Conservation (phyloP, 176 grass and related monocot species). For the Typha latifolia region DNA sequence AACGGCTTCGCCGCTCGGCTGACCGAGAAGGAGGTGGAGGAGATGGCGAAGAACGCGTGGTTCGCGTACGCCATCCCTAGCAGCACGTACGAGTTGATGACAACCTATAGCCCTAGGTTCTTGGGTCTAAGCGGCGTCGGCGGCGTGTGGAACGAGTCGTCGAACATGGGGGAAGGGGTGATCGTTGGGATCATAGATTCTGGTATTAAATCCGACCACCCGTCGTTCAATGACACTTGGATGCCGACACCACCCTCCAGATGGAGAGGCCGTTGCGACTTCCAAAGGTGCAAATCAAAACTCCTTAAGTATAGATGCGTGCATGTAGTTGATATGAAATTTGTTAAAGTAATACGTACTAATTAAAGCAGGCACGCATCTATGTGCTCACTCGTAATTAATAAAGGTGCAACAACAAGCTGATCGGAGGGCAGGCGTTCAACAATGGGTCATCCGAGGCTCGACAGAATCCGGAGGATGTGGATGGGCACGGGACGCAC, state of each 20-base stretch:
- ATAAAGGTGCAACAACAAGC: slow-evolving; percentile 65
- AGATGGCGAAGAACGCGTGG: slow-evolving; percentile 43
- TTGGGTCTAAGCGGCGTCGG: slow-evolving; percentile 38
- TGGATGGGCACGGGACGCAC: slow-evolving; percentile 27
- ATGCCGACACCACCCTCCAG: slow-evolving; percentile 47
- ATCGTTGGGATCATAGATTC: slow-evolving; percentile 66
- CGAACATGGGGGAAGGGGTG: slow-evolving; percentile 63
- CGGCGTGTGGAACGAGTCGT: slow-evolving; percentile 55
- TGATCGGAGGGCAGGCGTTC: slow-evolving; percentile 68
- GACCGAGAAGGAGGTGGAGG: slow-evolving; percentile 33
- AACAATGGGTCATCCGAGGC: slow-evolving; percentile 35
- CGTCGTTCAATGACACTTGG: slow-evolving; percentile 37
- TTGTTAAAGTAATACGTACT: too few species aligned
- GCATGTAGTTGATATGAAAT: too few species aligned
- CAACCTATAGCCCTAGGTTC: slow-evolving; percentile 53
- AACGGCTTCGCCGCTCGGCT: slow-evolving; percentile 58
- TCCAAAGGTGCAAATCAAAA: slow-evolving; percentile 16
- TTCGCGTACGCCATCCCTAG: slow-evolving; percentile 38
- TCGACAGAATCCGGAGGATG: slow-evolving; percentile 27
- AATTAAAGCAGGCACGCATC: too few species aligned
- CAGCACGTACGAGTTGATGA: slow-evolving; percentile 42
- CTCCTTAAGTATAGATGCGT: too few species aligned
- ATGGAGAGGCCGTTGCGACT: slow-evolving; percentile 76
- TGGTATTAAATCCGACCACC: slow-evolving; percentile 45
- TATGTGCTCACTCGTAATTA: too few species aligned